A percentile compares a stretch with the other conserved stretches of the same genome.
These are phyloP conservation scores for Aureobasidium sp. DNA, from an alignment of 2,329 filamentous ascomycete species.

Conservation along the genomic window DNA sequence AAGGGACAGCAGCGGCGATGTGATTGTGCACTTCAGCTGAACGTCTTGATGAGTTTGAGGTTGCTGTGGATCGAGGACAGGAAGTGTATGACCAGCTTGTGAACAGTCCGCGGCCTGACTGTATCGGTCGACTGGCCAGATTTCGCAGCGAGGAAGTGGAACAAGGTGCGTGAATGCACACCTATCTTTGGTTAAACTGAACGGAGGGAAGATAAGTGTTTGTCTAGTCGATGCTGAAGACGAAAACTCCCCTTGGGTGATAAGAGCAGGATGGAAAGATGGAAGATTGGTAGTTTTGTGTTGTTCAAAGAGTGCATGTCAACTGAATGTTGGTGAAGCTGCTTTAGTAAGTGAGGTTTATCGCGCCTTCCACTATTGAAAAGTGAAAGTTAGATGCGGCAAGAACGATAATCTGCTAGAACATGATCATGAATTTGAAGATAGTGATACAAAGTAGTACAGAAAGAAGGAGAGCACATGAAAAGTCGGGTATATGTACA, in stretches of 20 bases:
- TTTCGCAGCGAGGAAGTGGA: not conserved
- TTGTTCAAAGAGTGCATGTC: too few relatives aligned
- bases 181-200: not conserved
- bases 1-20: not conserved
- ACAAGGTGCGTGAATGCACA: not conserved
- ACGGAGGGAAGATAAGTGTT: not conserved
- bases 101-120: too few relatives aligned
- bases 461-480: not conserved
- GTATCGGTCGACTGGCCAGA: not conserved
- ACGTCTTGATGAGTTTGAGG: not conserved
- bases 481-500: slow-evolving; percentile 10
- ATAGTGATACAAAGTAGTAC: not conserved
- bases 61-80: not conserved
- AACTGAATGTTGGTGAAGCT: too few relatives aligned
- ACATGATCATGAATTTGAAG: not conserved
- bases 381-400: not conserved
- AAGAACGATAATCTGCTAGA: not conserved
- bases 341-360: too few relatives aligned
- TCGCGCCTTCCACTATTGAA: too few relatives aligned
- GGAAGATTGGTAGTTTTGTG: too few relatives aligned
- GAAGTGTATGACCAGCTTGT: not conserved
- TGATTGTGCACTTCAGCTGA: not conserved
- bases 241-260: too few relatives aligned
- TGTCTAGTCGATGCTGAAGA: too few relatives aligned
- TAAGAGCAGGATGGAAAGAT: too few relatives aligned